These are phyloP conservation scores for Talaromyces sp. DNA, from an alignment of 2,329 filamentous ascomycete genomes.

Conservation along the genomic window DNA sequence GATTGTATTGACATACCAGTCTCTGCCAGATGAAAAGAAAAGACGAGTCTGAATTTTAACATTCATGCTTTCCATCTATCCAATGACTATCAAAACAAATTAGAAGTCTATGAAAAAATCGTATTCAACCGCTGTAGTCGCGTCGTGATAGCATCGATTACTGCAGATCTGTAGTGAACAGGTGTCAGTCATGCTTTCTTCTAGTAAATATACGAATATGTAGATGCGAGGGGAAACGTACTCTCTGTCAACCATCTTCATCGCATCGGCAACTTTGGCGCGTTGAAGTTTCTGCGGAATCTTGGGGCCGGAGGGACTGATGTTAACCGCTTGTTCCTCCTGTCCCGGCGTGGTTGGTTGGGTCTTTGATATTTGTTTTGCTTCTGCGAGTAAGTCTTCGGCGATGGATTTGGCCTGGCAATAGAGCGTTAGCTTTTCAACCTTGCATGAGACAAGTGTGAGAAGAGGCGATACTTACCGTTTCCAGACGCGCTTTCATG, in stretches of 20 bases:
- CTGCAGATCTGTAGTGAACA: slow-evolving; percentile 34
- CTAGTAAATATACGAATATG: too few species aligned
- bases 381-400: slow-evolving; percentile 35
- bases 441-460: background rate
- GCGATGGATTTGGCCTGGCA: slow-evolving; percentile 42
- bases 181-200: background rate
- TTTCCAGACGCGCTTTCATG: slow-evolving; percentile 38
- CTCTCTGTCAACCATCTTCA: slow-evolving; percentile 52
- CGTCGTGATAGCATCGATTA: slow-evolving; percentile 43
- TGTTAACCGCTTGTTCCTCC: slow-evolving; percentile 21
- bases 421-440: slow-evolving; percentile 14
- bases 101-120: slow-evolving; percentile 24
- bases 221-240: slow-evolving; percentile 24
- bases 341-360: slow-evolving; percentile 26
- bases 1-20: background rate
- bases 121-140: slow-evolving; percentile 41
- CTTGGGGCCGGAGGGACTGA: slow-evolving; percentile 28
- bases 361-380: slow-evolving; percentile 33
- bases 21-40: background rate
- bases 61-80: background rate
- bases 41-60: background rate
- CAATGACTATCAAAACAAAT: background rate
- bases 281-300: slow-evolving; percentile 45
- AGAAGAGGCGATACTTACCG: slow-evolving; percentile 30
- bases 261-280: slow-evolving; percentile 47